Conservation (phyloP, 345 rosid species). For the Eucalyptus erythrocorys region DNA sequence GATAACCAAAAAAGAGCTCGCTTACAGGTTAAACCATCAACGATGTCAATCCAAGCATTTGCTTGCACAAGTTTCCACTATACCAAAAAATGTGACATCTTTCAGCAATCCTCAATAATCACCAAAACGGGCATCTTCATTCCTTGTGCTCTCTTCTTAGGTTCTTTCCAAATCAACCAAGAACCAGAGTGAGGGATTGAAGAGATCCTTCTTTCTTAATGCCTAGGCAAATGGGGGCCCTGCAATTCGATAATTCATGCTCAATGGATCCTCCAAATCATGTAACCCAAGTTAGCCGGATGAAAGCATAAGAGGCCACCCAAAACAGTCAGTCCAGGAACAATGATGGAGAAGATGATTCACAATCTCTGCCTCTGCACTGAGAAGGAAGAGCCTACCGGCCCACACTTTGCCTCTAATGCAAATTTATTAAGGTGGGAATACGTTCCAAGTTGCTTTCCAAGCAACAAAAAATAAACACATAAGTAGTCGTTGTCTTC, state of each 20-base stretch:
- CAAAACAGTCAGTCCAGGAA: background rate
- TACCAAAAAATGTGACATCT: background rate
- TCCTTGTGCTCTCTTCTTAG: background rate
- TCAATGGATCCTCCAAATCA: background rate
- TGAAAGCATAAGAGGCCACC: background rate
- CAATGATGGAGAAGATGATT: background rate
- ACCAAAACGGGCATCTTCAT: background rate
- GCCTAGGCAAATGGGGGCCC: background rate
- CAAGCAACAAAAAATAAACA: background rate
- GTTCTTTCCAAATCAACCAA: background rate
- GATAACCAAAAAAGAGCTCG: background rate
- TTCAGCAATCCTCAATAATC: background rate
- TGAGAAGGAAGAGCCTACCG: no score
- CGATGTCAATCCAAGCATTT: no score
- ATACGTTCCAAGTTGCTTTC: background rate
- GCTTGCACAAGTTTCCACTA: background rate
- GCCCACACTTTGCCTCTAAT: background rate
- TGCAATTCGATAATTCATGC: no score
- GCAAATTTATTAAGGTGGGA: background rate
- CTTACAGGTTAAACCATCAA: background rate
- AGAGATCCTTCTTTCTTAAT: background rate
- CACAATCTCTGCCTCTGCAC: no score
- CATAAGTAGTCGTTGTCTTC: background rate
- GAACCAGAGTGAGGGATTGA: background rate
- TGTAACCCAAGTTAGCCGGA: background rate